These are phyloP conservation scores for Galium porrigens DNA, from an alignment of 305 asterid species.

Conservation along the genomic window DNA sequence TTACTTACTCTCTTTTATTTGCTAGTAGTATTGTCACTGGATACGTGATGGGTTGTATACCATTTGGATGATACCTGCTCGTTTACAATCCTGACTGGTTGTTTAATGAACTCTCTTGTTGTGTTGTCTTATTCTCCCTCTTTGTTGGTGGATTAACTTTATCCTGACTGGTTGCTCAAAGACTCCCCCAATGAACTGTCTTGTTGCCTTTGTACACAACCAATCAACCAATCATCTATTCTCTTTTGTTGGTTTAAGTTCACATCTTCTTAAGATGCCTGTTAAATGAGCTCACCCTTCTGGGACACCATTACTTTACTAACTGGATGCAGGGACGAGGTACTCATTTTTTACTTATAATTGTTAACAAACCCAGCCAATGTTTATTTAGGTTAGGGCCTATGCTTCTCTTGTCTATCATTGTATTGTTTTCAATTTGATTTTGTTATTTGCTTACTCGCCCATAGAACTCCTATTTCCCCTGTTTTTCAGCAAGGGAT, in stretches of 20 bases:
- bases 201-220: not conserved
- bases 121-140: not conserved
- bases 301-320: not conserved
- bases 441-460: not conserved
- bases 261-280: not conserved
- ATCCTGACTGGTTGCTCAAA: not conserved
- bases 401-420: not conserved
- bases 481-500: not conserved
- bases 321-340: not conserved
- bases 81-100: not conserved
- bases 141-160: too few relatives aligned
- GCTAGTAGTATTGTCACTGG: not conserved
- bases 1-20: not conserved
- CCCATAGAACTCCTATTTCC: not conserved
- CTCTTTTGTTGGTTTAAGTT: not conserved
- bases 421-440: not conserved
- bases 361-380: too few relatives aligned
- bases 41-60: not conserved
- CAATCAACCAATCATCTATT: not conserved
- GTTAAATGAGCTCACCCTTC: not conserved
- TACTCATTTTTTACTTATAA: not conserved
- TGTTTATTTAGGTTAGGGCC: not conserved
- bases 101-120: not conserved
- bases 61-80: constrained; percentile 13
- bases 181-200: not conserved